These are phyloP conservation scores for Akanthomyces dipterigenus DNA, from an alignment of 2,329 filamentous ascomycete genomes.

Conservation along the genomic window DNA sequence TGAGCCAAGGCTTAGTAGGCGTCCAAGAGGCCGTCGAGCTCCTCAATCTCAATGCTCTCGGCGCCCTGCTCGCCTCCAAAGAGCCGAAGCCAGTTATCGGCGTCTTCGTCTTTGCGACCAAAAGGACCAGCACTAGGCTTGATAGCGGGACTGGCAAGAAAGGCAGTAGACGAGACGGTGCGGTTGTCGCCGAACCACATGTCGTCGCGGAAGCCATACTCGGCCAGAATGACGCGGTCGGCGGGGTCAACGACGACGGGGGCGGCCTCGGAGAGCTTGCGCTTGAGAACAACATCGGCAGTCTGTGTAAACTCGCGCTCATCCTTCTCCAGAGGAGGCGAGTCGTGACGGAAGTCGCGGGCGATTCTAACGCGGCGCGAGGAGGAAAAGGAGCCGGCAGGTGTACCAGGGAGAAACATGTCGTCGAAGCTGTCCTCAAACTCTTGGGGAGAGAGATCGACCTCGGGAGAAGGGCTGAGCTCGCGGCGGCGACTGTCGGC, in stretches of 20 bases:
- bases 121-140: slow-evolving; percentile 26
- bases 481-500: slow-evolving; percentile 62
- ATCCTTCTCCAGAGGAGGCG: slow-evolving; percentile 85
- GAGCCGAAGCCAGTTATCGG: slow-evolving; percentile 34
- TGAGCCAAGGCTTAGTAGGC: slow-evolving; percentile 47
- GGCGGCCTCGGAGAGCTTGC: slow-evolving; percentile 46
- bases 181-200: slow-evolving; percentile 46
- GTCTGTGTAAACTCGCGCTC: slow-evolving; percentile 97
- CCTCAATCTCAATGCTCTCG: slow-evolving; percentile 85
- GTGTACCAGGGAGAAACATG: slow-evolving; percentile 50
- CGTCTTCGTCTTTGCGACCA: slow-evolving; percentile 31
- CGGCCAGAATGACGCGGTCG: slow-evolving; percentile 24
- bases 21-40: slow-evolving; percentile 82
- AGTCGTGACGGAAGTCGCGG: slow-evolving; percentile 56
- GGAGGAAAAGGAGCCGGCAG: slow-evolving; percentile 58
- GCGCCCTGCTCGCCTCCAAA: slow-evolving; percentile 63
- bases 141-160: slow-evolving; percentile 51
- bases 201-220: slow-evolving; percentile 39
- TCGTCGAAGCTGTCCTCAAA: slow-evolving; percentile 68
- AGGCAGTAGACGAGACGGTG: slow-evolving; percentile 30
- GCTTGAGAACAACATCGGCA: slow-evolving; percentile 71
- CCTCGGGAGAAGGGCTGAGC: slow-evolving; percentile 84
- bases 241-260: slow-evolving; percentile 22
- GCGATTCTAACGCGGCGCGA: slow-evolving; percentile 33
- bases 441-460: slow-evolving; percentile 82